Percentiles rank a stretch among this genome's conserved stretches.
phyloP scores from a whole-genome alignment of 805 yeast species.

The Metschnikowia hibisci region DNA sequence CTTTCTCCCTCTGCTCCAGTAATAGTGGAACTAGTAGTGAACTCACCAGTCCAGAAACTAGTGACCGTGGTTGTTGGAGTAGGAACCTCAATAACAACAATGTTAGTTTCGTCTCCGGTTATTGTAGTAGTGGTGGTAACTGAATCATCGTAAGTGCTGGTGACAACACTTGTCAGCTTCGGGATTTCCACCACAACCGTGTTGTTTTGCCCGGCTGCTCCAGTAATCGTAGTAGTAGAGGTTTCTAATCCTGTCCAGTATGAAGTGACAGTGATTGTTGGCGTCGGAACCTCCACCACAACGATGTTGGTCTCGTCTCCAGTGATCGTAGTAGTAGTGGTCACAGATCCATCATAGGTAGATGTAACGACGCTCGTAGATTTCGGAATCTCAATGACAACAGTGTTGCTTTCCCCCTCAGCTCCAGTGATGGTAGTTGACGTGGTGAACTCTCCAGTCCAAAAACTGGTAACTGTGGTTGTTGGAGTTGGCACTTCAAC shows the following conservation, averaged over 20 bases:
- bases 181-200: slow-evolving; percentile 11
- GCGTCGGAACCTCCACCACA: slow-evolving; percentile 11
- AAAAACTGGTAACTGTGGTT: slow-evolving; percentile 7
- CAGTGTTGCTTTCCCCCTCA: slow-evolving; percentile 15
- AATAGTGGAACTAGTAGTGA: slow-evolving; percentile 5
- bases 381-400: slow-evolving; percentile 12
- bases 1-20: slow-evolving; percentile 6
- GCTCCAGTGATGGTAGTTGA: slow-evolving; percentile 6
- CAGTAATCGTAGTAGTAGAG: slow-evolving; percentile 3
- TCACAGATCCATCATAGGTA: slow-evolving; percentile 8
- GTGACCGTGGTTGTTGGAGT: slow-evolving; percentile 1
- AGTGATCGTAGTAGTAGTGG: background rate
- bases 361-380: slow-evolving; percentile 8
- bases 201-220: slow-evolving; percentile 8
- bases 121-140: slow-evolving; percentile 2
- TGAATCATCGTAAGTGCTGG: background rate
- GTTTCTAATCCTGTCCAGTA: slow-evolving; percentile 8
- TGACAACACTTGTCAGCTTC: background rate
- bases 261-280: slow-evolving; percentile 6
- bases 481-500: slow-evolving; percentile 12
- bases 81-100: slow-evolving; percentile 13
- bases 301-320: slow-evolving; percentile 2
- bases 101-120: slow-evolving; percentile 7
- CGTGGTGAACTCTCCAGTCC: slow-evolving; percentile 5
- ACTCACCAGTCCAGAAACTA: slow-evolving; percentile 1